Evolutionary conservation across 805 yeast genomes (phyloP), one percentile per base, ranked within the genome.

Genomic region (Hanseniaspora pseudoguilliermondii): DNA sequence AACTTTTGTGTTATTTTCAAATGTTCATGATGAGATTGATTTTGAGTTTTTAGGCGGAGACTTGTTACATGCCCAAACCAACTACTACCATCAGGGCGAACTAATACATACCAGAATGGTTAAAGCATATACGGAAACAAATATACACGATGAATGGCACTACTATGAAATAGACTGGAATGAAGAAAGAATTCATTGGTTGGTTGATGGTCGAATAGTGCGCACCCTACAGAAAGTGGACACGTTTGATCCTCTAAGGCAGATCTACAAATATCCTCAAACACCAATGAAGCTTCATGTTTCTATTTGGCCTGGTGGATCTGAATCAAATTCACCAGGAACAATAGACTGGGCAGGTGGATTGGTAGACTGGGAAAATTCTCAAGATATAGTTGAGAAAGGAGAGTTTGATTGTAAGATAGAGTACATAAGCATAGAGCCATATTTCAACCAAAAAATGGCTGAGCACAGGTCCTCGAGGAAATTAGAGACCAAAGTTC

Each of bases 321-420:
- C 71, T 56, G 64, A 74, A 20, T 59, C 68, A 27, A 77, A 75
- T 63, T 78, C 76, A 34, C 66, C 70, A 10, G 91, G 91, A 66
- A 84, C 91, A 2, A 74, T 80, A 55, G 81, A 75, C 57, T 90
- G 91, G 91, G 88, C 96, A 20, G 96, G 96, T 64, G 97, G 97
- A 65, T 70, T 59, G 10, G 79, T 91, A 55, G 77, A 87, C 71
- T 91, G 97, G 97, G 73, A 84, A 16, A 64, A 62, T 66, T 75
- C 90, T 6, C 71, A 75, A 1, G 96, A 88, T 68, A 79, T 89
- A 54, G 59, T 75, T 57, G 71, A 83, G 57, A 76, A 80, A 47
- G 96, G 96, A 8, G 87, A 87, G 71, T 84, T 79, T 72, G 83
- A 79, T 63, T 82, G 86, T 9, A 74, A 75, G 55, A 67, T 91